Percentiles rank a stretch among this genome's conserved stretches.
phyloP scores from a whole-genome alignment of 768 basidiomycete genomes.

The Pleurotus giganteus region DNA sequence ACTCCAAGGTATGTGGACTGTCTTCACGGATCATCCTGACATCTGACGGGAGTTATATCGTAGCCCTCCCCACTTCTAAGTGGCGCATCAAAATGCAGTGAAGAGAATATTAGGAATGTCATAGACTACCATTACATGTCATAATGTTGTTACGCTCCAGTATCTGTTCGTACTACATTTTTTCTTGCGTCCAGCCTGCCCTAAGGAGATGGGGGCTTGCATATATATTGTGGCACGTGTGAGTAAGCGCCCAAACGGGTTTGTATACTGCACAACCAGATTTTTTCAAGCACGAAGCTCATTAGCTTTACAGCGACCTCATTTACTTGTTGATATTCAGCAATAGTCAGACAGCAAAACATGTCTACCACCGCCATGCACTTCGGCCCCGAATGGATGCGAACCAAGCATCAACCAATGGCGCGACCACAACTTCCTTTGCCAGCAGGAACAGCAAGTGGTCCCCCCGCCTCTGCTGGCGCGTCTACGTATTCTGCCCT shows the following conservation, averaged over 20 bases:
- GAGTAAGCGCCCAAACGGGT: conserved; percentile 17
- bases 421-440: conserved; percentile 54
- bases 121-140: neutral
- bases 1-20: conserved; percentile 69
- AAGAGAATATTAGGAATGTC: conserved; percentile 10
- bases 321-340: conserved; percentile 18
- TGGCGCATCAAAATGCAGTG: conserved; percentile 65
- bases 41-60: conserved; percentile 11
- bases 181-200: conserved; percentile 27
- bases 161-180: neutral
- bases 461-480: conserved; percentile 39
- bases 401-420: conserved; percentile 64
- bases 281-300: conserved; percentile 30
- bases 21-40: neutral
- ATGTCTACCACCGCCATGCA: conserved; percentile 75
- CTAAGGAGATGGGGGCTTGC: conserved; percentile 28
- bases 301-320: conserved; percentile 18
- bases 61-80: conserved; percentile 65
- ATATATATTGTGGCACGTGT: conserved; percentile 42
- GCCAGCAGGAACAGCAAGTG: conserved; percentile 52
- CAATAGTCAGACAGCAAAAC: conserved; percentile 19
- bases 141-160: neutral
- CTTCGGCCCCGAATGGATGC: conserved; percentile 94
- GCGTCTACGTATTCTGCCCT: conserved; percentile 72
- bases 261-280: conserved; percentile 23